A percentile compares a stretch with the other conserved stretches of the same genome.
Evolutionary conservation across 805 yeast genomes (phyloP).

Genomic region (Yarrowia sp.): DNA sequence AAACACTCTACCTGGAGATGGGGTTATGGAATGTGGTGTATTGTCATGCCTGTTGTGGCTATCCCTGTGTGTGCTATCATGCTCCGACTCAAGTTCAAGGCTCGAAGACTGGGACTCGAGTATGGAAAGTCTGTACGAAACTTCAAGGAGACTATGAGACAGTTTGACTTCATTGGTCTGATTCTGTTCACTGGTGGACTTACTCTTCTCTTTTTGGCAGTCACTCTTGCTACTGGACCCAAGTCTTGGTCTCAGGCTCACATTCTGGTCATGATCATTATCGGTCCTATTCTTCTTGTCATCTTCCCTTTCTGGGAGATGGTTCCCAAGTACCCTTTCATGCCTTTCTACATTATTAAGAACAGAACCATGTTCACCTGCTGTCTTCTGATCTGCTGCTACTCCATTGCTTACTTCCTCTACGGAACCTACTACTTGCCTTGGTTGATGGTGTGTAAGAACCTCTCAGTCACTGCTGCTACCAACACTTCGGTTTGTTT

Average conservation of each 20-base stretch:
- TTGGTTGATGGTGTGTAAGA: slow-evolving; percentile 26
- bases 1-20: slow-evolving; percentile 30
- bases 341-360: slow-evolving; percentile 56
- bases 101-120: neutral
- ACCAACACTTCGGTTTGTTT: slow-evolving; percentile 16
- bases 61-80: slow-evolving; percentile 55
- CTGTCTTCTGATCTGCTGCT: slow-evolving; percentile 31
- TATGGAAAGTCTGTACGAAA: neutral
- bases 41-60: slow-evolving; percentile 49
- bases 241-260: slow-evolving; percentile 59
- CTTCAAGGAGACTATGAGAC: slow-evolving; percentile 49
- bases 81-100: slow-evolving; percentile 1
- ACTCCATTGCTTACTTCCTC: slow-evolving; percentile 35
- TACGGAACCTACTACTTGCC: slow-evolving; percentile 25
- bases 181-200: slow-evolving; percentile 53
- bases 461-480: slow-evolving; percentile 24
- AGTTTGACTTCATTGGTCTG: slow-evolving; percentile 63
- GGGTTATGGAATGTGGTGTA: slow-evolving; percentile 49
- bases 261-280: slow-evolving; percentile 65
- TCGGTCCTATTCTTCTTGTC: slow-evolving; percentile 65
- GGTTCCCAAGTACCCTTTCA: slow-evolving; percentile 52
- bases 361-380: slow-evolving; percentile 48
- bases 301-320: slow-evolving; percentile 49
- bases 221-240: slow-evolving; percentile 64
- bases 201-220: slow-evolving; percentile 67